phyloP scores from a whole-genome alignment of 495 filamentous ascomycete genomes.

The Hypoxylon rickii region DNA sequence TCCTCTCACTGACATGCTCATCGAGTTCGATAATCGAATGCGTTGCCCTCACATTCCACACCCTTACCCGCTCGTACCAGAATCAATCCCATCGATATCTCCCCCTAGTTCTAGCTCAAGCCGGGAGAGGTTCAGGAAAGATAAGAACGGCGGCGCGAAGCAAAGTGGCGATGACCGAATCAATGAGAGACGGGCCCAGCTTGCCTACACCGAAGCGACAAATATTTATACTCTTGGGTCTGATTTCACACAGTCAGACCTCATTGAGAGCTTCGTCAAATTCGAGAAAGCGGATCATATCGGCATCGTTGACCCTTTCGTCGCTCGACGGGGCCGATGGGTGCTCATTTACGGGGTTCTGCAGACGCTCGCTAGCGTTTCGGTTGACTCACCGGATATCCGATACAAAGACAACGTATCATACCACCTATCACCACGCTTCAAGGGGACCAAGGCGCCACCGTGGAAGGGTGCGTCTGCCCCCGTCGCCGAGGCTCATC shows the following conservation, averaged over 20 bases:
- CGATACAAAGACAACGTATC: conserved; percentile 62
- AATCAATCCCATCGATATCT: conserved; percentile 46
- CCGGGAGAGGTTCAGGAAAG: conserved; percentile 43
- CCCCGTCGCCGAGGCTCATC: conserved; percentile 52
- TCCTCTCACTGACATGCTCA: conserved; percentile 68
- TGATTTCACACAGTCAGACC: conserved; percentile 53
- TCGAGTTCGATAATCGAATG: conserved; percentile 67
- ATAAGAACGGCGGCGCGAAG: conserved; percentile 33
- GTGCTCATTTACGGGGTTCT: conserved; percentile 72
- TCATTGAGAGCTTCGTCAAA: conserved; percentile 65
- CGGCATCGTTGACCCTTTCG: conserved; percentile 56
- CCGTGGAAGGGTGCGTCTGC: conserved; percentile 59
- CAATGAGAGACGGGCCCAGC: conserved; percentile 54
- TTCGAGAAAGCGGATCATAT: conserved; percentile 65
- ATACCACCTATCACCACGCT: conserved; percentile 66
- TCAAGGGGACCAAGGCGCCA: conserved; percentile 58
- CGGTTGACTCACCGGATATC: conserved; percentile 66
- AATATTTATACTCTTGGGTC: conserved; percentile 68
- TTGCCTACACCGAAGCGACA: conserved; percentile 69
- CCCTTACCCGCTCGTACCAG: conserved; percentile 69
- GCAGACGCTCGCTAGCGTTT: conserved; percentile 69
- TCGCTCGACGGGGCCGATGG: conserved; percentile 71
- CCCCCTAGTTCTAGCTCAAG: conserved; percentile 16
- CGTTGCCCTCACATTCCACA: conserved; percentile 69
- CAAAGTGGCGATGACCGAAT: conserved; percentile 37